These are phyloP conservation scores for Pestalotiopsis sp. DNA, from an alignment of 2,329 filamentous ascomycete species.

Conservation along the genomic window DNA sequence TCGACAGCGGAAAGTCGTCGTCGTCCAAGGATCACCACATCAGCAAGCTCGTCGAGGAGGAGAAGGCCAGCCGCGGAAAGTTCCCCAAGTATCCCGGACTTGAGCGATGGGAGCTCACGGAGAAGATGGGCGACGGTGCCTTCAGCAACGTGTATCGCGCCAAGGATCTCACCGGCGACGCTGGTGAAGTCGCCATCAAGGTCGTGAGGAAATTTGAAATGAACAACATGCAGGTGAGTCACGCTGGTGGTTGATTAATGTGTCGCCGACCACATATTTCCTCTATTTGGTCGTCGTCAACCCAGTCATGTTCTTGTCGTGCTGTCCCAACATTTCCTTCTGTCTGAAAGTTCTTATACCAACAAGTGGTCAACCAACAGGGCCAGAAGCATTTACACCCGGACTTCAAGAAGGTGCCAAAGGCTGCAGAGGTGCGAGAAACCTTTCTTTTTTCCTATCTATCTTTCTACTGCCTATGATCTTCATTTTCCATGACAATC, in stretches of 20 bases:
- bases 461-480: slow-evolving; percentile 11
- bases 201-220: slow-evolving; percentile 99
- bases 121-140: slow-evolving; percentile 98
- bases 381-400: slow-evolving; percentile 91
- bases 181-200: slow-evolving; percentile 91
- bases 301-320: slow-evolving; percentile 20
- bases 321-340: slow-evolving; percentile 24
- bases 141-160: slow-evolving; percentile 99
- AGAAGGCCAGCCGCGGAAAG: slow-evolving; percentile 82
- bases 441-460: slow-evolving; percentile 40
- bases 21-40: slow-evolving; percentile 59
- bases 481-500: neutral
- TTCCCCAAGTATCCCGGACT: slow-evolving; percentile 85
- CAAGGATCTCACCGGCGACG: slow-evolving; percentile 70
- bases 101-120: slow-evolving; percentile 81
- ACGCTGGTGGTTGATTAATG: slow-evolving; percentile 30
- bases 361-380: slow-evolving; percentile 62
- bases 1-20: slow-evolving; percentile 30
- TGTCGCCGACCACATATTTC: slow-evolving; percentile 24
- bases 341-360: slow-evolving; percentile 48
- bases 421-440: slow-evolving; percentile 93
- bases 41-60: slow-evolving; percentile 86
- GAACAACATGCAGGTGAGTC: slow-evolving; percentile 96
- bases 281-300: slow-evolving; percentile 14
- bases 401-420: slow-evolving; percentile 92